Base-by-base conservation (phyloP, 164 flowering plant genomes). In the Dillenia turbinata region DNA sequence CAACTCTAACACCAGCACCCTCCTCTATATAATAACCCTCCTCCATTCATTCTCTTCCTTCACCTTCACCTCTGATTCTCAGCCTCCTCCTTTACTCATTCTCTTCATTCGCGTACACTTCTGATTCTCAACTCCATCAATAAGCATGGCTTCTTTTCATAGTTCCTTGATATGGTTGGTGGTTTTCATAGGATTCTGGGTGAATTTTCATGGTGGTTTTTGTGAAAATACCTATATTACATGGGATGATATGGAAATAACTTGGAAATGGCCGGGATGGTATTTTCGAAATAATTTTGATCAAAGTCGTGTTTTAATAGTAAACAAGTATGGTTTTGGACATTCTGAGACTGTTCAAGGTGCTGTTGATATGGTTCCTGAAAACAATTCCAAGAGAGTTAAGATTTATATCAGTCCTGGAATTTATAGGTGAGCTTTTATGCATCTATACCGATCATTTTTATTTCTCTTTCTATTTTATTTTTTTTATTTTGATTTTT, bases 341-440 rank as follows among this genome's bases (percentile, higher is more conserved):
- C 77, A 93, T 64, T 81, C 85, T 0, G 13, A 16, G 0, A 80
- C 96, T 0, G 84, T 93, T 65, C 97, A 88, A 69, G 96, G 85
- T 9, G 98, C 94, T 0, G 73, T 93, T 9, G 85, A 93, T 59
- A 59, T 90, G 85, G 90, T 90, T 55, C 88, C 97, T 0, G 47
- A 66, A 0, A 8, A 71, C 10, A 90, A 87, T 59, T 49, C 60
- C 0, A 47, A 66, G 22, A 79, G 97, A 60, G 78, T 85, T 7
- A 93, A 84, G 67, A 93, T 93, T 55, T 54, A 68, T 54, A 81
- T 93, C 49, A 80, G 12, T 47, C 90, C 96, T 9, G 98, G 97
- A 43, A 64, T 83, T 75, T 93, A 90, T 83, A 87, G 92, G 98
- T 92, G 0, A 11, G 22, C 22, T 19, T 19, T 19, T 19, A 19